phyloP scores from a whole-genome alignment of 164 flowering plant species.

The Liquidambar formosana region DNA sequence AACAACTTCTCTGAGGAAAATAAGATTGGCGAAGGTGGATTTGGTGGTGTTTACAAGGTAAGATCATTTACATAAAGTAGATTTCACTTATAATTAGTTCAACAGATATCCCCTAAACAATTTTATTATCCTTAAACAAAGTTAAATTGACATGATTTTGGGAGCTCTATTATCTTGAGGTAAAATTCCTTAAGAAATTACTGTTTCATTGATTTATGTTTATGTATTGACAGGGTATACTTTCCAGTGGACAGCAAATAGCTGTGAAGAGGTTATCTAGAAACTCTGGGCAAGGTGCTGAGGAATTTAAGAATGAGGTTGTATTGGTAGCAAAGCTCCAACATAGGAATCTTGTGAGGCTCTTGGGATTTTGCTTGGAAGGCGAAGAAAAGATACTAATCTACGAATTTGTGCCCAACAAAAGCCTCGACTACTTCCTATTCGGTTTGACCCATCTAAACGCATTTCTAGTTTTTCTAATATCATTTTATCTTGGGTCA shows the following conservation, averaged over 20 bases:
- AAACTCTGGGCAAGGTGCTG: neutral
- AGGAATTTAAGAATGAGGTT: neutral
- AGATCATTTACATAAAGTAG: too few species aligned
- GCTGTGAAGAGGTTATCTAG: neutral
- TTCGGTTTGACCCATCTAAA: neutral
- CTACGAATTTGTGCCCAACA: neutral
- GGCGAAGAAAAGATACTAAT: neutral
- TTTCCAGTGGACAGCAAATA: neutral
- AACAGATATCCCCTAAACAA: too few species aligned
- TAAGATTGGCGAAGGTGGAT: slow-evolving; percentile 52
- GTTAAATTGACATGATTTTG: too few species aligned
- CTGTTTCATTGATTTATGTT: neutral
- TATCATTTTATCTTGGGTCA: too few species aligned
- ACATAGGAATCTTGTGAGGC: neutral
- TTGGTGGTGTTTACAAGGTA: slow-evolving; percentile 55
- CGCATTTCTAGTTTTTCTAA: too few species aligned
- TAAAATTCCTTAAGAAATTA: neutral
- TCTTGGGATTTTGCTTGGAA: neutral
- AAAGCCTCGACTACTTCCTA: neutral
- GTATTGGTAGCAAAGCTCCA: neutral
- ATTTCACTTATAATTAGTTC: too few species aligned
- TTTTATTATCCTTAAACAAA: too few species aligned
- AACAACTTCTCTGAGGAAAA: slow-evolving; percentile 34
- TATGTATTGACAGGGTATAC: neutral
- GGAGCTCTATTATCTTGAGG: too few species aligned